Evolutionary conservation across 164 flowering plant genomes (phyloP), one percentile per base, ranked within the genome.

Genomic region (Macadamia tetraphylla): DNA sequence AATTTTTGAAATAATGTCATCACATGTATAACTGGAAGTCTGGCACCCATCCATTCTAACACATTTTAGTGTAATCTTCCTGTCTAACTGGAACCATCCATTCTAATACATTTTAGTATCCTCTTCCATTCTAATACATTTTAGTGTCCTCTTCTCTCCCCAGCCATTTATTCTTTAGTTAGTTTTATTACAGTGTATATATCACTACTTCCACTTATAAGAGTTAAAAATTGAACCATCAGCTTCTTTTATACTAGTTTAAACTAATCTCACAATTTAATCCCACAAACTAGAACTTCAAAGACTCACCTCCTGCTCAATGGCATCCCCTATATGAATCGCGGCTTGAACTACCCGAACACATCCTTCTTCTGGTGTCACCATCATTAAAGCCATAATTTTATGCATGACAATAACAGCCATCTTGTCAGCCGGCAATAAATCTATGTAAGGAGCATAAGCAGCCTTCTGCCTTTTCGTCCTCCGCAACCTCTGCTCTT

Each of bases 371-470:
- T 82, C 88, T 52, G 77, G 74, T 23, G 78, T 88, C 59, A 70
- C 73, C 96, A 88, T 87, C 71, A 94, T 67, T 80, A 90, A 60
- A 6, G 79, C 87, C 97, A 94, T 88, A 83, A 91, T 82, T 75
- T 87, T 94, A 73, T 94, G 96, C 98, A 94, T 90, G 30, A 86
- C 92, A 66, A 94, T 91, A n/a, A 94, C 83, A 2, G 98, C 96
- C 86, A 91, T 86, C 73, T 90, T 91, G 67, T 90, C 98, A 0
- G 97, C 87, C 0, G 97, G 88, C 83, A 94, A 78, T 66, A 82
- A 73, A 14, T 81, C 86, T 63, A 94, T 81, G 63, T 82, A 73
- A 3, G 84, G 88, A 2, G 88, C 90, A 76, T 75, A 85, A 4
- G 89, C 82, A 44, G 89, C 85, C 81, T 79, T 87, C 52, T 81